Percentiles rank a stretch among this genome's conserved stretches.
phyloP scores from a whole-genome alignment of 2,329 filamentous ascomycete genomes.

The Diplodia corticola region DNA sequence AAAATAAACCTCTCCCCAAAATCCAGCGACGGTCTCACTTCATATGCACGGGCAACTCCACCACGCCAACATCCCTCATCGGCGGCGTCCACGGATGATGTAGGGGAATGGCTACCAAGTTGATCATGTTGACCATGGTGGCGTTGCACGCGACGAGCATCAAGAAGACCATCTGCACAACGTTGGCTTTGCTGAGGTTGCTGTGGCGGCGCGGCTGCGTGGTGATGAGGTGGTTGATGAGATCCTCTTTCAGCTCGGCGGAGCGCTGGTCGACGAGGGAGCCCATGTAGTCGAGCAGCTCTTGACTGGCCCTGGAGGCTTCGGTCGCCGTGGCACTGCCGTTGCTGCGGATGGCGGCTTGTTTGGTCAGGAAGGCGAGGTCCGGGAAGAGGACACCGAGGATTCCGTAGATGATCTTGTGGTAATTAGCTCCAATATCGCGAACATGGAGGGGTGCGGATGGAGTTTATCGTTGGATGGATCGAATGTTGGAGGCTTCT shows the following conservation, averaged over 20 bases:
- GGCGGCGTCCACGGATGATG: slow-evolving; percentile 36
- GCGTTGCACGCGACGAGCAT: slow-evolving; percentile 55
- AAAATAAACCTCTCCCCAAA: too few species aligned
- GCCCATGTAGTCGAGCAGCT: slow-evolving; percentile 49
- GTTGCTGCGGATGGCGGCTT: slow-evolving; percentile 50
- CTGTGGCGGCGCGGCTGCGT: slow-evolving; percentile 35
- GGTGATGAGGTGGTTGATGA: slow-evolving; percentile 46
- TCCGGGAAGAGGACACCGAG: slow-evolving; percentile 52
- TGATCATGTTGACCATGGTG: slow-evolving; percentile 52
- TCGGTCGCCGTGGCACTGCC: slow-evolving; percentile 51
- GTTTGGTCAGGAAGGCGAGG: slow-evolving; percentile 49
- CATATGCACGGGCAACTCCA: slow-evolving; percentile 39
- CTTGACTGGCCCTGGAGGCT: slow-evolving; percentile 49
- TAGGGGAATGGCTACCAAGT: slow-evolving; percentile 38
- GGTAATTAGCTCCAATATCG: too few species aligned
- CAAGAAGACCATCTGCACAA: slow-evolving; percentile 51
- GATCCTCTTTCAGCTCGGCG: slow-evolving; percentile 45
- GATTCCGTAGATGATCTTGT: slow-evolving; percentile 54
- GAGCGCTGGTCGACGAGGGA: slow-evolving; percentile 45
- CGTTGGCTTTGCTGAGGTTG: slow-evolving; percentile 33
- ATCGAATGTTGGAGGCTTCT: not conserved
- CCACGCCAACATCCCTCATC: slow-evolving; percentile 45
- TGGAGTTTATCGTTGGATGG: not conserved
- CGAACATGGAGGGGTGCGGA: not conserved
- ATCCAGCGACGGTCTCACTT: too few species aligned